Percentiles rank a stretch among this genome's conserved stretches.
These are phyloP conservation scores for Pleurotus cornucopiae DNA, from an alignment of 768 basidiomycete species.

Conservation along the genomic window DNA sequence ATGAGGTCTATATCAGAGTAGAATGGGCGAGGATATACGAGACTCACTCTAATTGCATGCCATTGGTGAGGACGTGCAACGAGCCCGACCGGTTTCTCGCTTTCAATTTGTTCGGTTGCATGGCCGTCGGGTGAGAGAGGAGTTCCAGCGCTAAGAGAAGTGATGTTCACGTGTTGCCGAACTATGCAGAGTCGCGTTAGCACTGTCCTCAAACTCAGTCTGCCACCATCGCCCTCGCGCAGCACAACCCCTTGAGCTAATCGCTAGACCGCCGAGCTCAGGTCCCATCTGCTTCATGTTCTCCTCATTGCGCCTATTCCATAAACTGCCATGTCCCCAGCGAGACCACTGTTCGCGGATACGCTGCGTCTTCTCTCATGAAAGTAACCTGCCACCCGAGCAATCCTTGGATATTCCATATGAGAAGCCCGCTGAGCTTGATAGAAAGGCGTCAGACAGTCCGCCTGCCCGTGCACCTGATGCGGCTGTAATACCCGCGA, in stretches of 20 bases:
- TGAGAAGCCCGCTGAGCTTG: conserved; percentile 15
- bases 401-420: conserved; percentile 35
- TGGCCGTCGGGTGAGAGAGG: neutral
- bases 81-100: conserved; percentile 11
- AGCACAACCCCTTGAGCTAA: neutral
- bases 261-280: neutral
- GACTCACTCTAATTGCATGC: conserved; percentile 24
- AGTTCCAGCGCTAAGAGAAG: neutral
- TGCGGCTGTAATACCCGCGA: conserved; percentile 39
- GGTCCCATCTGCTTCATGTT: conserved; percentile 47
- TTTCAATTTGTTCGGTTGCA: neutral
- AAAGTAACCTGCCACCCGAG: conserved; percentile 28
- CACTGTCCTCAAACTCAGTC: neutral
- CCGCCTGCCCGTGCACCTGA: conserved; percentile 14
- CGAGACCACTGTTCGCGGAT: conserved; percentile 39
- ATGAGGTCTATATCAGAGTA: conserved; percentile 4
- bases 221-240: neutral
- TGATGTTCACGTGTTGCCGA: neutral
- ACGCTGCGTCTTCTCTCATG: conserved; percentile 68
- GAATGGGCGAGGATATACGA: neutral
- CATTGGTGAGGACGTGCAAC: conserved; percentile 16
- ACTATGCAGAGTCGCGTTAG: neutral
- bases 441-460: conserved; percentile 10
- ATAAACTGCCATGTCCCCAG: conserved; percentile 56
- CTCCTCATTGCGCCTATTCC: conserved; percentile 54